These are phyloP conservation scores for Daldinia sp. DNA, from an alignment of 2,329 filamentous ascomycete species.

Conservation along the genomic window DNA sequence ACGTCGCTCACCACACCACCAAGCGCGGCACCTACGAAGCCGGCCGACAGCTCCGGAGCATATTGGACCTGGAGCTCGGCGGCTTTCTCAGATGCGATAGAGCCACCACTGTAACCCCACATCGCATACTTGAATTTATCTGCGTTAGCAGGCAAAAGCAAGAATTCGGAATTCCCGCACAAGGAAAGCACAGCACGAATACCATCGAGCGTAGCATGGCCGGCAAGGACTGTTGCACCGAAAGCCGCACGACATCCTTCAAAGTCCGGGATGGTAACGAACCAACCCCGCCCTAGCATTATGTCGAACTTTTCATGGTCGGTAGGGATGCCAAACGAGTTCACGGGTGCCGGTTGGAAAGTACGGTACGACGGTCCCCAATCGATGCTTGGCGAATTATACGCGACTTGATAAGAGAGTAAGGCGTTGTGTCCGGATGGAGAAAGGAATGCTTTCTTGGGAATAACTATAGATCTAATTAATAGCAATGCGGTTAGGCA, in stretches of 20 bases:
- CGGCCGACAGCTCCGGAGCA: constrained; percentile 57
- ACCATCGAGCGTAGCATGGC: constrained; percentile 32
- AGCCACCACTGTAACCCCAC: constrained; percentile 65
- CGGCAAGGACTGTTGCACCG: constrained; percentile 17
- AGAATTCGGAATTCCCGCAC: constrained; percentile 31
- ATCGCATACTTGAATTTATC: constrained; percentile 45
- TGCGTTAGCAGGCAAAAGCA: constrained; percentile 1
- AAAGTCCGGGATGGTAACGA: constrained; percentile 58
- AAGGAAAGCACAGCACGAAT: constrained; percentile 31
- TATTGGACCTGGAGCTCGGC: constrained; percentile 60
- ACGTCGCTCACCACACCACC: constrained; percentile 51
- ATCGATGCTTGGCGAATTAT: constrained; percentile 51
- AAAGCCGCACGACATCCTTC: constrained; percentile 52
- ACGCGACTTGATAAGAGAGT: constrained; percentile 52
- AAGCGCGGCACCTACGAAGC: constrained; percentile 56
- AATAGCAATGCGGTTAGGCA: background rate
- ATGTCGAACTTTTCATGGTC: constrained; percentile 42
- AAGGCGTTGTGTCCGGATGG: constrained; percentile 36
- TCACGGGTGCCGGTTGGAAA: constrained; percentile 13
- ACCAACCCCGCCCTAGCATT: constrained; percentile 55
- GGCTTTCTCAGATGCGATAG: constrained; percentile 61
- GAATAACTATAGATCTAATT: constrained; percentile 42
- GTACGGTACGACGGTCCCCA: constrained; percentile 48
- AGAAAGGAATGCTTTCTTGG: constrained; percentile 19
- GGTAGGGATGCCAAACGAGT: constrained; percentile 26